A percentile compares a stretch with the other conserved stretches of the same genome.
Evolutionary conservation across 805 yeast genomes (phyloP).

Genomic region (Pichia membranifaciens): DNA sequence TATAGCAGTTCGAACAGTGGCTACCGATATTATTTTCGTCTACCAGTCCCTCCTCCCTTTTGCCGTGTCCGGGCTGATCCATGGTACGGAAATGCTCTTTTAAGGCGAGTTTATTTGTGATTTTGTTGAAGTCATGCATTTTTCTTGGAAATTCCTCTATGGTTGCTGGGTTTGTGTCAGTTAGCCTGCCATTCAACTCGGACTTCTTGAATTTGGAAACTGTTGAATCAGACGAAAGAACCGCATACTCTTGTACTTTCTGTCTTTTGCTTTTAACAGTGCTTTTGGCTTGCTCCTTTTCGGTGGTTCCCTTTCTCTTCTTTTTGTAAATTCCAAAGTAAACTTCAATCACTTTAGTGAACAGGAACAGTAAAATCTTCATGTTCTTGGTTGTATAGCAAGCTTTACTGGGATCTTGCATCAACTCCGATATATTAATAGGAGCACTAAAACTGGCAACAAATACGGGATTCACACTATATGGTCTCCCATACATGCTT

Average conservation of each 20-base stretch:
- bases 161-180: background rate
- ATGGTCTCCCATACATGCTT: slow-evolving; percentile 29
- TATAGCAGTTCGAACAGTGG: slow-evolving; percentile 3
- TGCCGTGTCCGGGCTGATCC: too few relatives aligned
- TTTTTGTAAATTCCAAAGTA: slow-evolving; percentile 19
- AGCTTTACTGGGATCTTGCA: slow-evolving; percentile 37
- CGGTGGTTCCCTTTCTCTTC: background rate
- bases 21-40: background rate
- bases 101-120: background rate
- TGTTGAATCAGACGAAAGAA: slow-evolving; percentile 6
- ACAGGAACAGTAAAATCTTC: slow-evolving; percentile 27
- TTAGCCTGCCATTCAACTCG: slow-evolving; percentile 4
- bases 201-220: slow-evolving; percentile 1
- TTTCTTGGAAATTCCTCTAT: background rate
- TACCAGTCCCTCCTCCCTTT: too few relatives aligned
- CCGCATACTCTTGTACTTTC: background rate
- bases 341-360: slow-evolving; percentile 26
- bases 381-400: slow-evolving; percentile 26
- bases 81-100: background rate
- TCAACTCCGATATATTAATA: slow-evolving; percentile 29
- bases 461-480: slow-evolving; percentile 34
- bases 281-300: background rate
- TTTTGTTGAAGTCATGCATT: background rate
- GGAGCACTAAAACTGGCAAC: slow-evolving; percentile 27
- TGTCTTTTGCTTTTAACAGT: background rate